Conservation (phyloP, 441 rosid species). For the Syzygium malaccense region DNA sequence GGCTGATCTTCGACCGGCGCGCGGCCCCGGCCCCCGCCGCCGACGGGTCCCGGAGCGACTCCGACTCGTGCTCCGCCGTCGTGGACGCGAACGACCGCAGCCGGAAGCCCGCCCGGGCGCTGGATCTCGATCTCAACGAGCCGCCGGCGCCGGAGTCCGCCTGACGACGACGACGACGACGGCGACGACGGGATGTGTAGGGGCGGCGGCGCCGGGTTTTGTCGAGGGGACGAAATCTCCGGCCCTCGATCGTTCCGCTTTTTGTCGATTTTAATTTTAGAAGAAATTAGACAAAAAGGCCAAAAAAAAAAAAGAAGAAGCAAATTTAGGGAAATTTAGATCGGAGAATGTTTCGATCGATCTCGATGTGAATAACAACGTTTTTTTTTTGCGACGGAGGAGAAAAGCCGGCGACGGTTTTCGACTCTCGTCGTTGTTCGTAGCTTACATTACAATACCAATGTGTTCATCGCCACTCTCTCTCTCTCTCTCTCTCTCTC, state of each 20-base stretch:
- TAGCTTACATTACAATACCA: background rate
- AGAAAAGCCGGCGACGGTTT: background rate
- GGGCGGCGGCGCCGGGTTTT: background rate
- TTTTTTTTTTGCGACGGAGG: background rate
- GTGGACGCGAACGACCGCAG: constrained; percentile 31
- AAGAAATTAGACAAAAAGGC: background rate
- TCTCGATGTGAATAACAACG: background rate
- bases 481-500: background rate
- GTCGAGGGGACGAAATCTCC: background rate
- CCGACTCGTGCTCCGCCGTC: constrained; percentile 54
- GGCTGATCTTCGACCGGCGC: constrained; percentile 2
- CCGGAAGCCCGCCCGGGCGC: constrained; percentile 11
- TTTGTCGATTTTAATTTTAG: background rate
- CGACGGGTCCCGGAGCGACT: constrained; percentile 28
- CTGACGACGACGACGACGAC: background rate
- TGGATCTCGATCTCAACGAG: constrained; percentile 54
- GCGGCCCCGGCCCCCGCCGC: background rate
- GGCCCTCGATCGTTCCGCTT: background rate
- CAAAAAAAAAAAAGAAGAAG: background rate
- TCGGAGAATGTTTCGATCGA: background rate
- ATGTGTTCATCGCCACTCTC: background rate
- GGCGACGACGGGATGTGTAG: background rate
- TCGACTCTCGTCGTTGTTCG: background rate
- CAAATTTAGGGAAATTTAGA: background rate
- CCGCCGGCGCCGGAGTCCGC: constrained; percentile 41